Evolutionary conservation across 2,329 filamentous ascomycete genomes (phyloP).

Genomic region (Beauveria varroae): DNA sequence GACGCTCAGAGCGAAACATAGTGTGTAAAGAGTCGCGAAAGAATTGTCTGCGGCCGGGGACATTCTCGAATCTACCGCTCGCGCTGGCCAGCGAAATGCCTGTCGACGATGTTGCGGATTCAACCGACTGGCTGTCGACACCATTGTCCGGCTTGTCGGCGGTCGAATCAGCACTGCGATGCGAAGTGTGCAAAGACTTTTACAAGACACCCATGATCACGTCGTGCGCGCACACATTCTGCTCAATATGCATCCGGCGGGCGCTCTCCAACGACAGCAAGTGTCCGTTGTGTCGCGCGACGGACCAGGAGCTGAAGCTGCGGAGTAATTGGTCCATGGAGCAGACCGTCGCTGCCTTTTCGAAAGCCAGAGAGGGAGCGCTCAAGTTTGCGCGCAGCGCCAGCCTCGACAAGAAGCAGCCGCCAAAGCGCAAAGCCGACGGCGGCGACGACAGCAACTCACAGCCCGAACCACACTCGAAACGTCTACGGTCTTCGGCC

Average conservation of each 20-base stretch:
- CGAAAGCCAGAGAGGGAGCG: slow-evolving; percentile 52
- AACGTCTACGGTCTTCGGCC: slow-evolving; percentile 46
- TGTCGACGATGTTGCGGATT: slow-evolving; percentile 52
- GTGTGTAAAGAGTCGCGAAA: background rate
- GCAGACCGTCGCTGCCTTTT: slow-evolving; percentile 76
- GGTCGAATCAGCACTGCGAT: slow-evolving; percentile 81
- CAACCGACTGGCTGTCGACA: slow-evolving; percentile 78
- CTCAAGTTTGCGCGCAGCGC: slow-evolving; percentile 53
- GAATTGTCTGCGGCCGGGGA: background rate
- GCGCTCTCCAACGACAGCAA: slow-evolving; percentile 76
- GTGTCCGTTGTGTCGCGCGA: slow-evolving; percentile 74
- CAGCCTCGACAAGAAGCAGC: background rate
- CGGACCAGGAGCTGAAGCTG: slow-evolving; percentile 77
- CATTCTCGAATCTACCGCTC: background rate
- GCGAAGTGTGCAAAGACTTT: slow-evolving; percentile 97
- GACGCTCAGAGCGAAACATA: background rate
- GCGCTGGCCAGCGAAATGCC: slow-evolving; percentile 20
- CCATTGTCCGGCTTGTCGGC: slow-evolving; percentile 56
- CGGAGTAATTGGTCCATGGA: slow-evolving; percentile 78
- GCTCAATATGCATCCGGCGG: slow-evolving; percentile 87
- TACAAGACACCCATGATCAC: slow-evolving; percentile 93
- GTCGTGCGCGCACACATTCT: slow-evolving; percentile 91
- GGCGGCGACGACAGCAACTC: slow-evolving; percentile 23
- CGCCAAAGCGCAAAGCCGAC: slow-evolving; percentile 47
- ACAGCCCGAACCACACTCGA: slow-evolving; percentile 28